Percentiles rank a stretch among this genome's conserved stretches.
Evolutionary conservation across 352 stramenopile genomes (phyloP).

Genomic region (Globisporangium alternatum): DNA sequence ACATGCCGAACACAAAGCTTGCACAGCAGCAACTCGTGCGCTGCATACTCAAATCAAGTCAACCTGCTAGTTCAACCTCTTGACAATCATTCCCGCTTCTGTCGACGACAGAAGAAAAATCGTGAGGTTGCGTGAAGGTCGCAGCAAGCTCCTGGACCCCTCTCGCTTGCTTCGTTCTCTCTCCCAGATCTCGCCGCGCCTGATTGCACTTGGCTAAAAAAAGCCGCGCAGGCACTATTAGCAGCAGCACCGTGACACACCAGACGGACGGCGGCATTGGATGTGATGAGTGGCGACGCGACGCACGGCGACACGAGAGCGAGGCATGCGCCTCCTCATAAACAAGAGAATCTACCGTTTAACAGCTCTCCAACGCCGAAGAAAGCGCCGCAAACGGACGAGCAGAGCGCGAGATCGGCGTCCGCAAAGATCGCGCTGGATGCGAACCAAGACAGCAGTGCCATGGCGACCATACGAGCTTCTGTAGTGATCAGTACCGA

Average conservation of each 20-base stretch:
- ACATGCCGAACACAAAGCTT: neutral
- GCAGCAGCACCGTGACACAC: neutral
- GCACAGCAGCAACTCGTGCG: neutral
- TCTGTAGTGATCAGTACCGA: neutral
- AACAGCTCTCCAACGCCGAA: neutral
- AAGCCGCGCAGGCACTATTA: neutral
- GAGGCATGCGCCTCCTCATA: neutral
- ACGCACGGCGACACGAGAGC: neutral
- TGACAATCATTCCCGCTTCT: constrained; percentile 3
- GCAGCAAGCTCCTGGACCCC: neutral
- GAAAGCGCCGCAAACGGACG: constrained; percentile 8
- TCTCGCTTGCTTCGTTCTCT: neutral
- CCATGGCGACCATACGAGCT: neutral
- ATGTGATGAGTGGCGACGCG: constrained; percentile 11
- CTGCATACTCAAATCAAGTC: constrained; percentile 3
- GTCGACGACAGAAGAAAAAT: constrained; percentile 8
- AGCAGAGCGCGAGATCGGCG: neutral
- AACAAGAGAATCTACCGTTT: neutral
- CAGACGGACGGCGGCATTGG: neutral
- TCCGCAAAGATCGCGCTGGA: constrained; percentile 2
- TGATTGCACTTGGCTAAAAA: constrained; percentile 11
- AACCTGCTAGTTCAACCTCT: constrained; percentile 1
- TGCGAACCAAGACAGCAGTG: neutral
- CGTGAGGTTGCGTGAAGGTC: constrained; percentile 13
- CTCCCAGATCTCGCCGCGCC: neutral